Percentiles rank a stretch among this genome's conserved stretches.
These are phyloP conservation scores for Petunia hybrid DNA, from an alignment of 305 asterid species.

Conservation along the genomic window DNA sequence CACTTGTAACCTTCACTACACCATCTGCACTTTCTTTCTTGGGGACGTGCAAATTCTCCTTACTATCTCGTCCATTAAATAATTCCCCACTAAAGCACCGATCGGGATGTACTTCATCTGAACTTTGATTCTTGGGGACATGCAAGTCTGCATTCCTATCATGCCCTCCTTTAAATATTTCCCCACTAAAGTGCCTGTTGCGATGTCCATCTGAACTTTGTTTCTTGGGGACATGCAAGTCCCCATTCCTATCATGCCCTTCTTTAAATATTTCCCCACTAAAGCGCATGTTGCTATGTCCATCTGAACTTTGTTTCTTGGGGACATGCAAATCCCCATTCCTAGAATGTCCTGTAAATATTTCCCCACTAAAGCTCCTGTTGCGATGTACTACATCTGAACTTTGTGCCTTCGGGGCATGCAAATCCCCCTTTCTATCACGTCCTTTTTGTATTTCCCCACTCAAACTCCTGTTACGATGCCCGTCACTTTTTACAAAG, in stretches of 20 bases:
- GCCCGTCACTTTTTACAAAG: conserved; percentile 57
- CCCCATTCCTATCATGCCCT: conserved; percentile 39
- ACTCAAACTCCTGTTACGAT: conserved; percentile 72
- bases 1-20: conserved; percentile 42
- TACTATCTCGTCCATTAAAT: conserved; percentile 42
- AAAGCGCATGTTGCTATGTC: conserved; percentile 40
- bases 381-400: conserved; percentile 60
- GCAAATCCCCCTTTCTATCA: conserved; percentile 39
- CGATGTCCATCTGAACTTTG: conserved; percentile 43
- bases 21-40: conserved; percentile 39
- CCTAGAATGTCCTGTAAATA: conserved; percentile 41
- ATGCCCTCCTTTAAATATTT: conserved; percentile 47
- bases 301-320: not conserved
- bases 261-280: conserved; percentile 56
- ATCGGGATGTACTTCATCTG: conserved; percentile 52
- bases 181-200: conserved; percentile 52
- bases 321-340: conserved; percentile 31
- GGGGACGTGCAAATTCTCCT: conserved; percentile 38
- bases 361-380: conserved; percentile 66
- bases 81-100: conserved; percentile 67
- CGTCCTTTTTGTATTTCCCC: conserved; percentile 48
- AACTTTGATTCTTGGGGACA: conserved; percentile 32
- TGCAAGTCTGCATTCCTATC: conserved; percentile 38
- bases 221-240: conserved; percentile 33
- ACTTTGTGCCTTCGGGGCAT: conserved; percentile 35